Evolutionary conservation across 2,329 filamentous ascomycete species (phyloP).

Genomic region (Pestalotiopsis sp.): DNA sequence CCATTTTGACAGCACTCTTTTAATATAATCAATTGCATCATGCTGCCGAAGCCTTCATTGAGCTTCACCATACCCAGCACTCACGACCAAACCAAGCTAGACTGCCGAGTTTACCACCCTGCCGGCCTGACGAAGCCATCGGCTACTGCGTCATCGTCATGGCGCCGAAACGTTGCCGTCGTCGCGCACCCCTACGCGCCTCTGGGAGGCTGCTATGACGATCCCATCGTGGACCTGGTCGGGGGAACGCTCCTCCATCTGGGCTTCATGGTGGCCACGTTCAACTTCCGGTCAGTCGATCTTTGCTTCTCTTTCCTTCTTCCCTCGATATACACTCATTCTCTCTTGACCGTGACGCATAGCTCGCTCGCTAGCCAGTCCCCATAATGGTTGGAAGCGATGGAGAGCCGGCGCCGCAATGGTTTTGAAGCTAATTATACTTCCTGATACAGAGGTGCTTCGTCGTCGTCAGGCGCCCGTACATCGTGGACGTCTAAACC

Average conservation of each 20-base stretch:
- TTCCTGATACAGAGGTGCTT: slow-evolving; percentile 66
- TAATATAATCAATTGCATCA: slow-evolving; percentile 24
- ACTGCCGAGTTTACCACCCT: slow-evolving; percentile 84
- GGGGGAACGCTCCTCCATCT: slow-evolving; percentile 65
- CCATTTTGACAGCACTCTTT: not conserved
- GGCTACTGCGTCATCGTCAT: slow-evolving; percentile 35
- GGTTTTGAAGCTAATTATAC: not conserved
- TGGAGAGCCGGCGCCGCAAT: not conserved
- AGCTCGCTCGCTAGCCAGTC: not conserved
- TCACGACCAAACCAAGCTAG: slow-evolving; percentile 73
- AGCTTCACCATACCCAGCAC: slow-evolving; percentile 83
- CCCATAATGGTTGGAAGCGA: not conserved
- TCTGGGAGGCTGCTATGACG: slow-evolving; percentile 83
- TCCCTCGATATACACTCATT: not conserved
- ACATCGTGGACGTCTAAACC: slow-evolving; percentile 88
- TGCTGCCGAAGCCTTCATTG: slow-evolving; percentile 60
- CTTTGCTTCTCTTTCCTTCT: not conserved
- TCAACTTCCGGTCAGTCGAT: slow-evolving; percentile 79
- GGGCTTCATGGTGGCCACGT: slow-evolving; percentile 80
- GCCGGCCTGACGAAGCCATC: slow-evolving; percentile 38
- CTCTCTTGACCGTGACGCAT: not conserved
- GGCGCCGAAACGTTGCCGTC: slow-evolving; percentile 51
- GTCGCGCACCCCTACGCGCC: slow-evolving; percentile 91
- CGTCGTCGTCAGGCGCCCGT: slow-evolving; percentile 69
- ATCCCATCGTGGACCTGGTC: slow-evolving; percentile 72